Evolutionary conservation across 768 basidiomycete genomes (phyloP), one percentile per base, ranked within the genome.

Genomic region (Rhodotorula babjevae): DNA sequence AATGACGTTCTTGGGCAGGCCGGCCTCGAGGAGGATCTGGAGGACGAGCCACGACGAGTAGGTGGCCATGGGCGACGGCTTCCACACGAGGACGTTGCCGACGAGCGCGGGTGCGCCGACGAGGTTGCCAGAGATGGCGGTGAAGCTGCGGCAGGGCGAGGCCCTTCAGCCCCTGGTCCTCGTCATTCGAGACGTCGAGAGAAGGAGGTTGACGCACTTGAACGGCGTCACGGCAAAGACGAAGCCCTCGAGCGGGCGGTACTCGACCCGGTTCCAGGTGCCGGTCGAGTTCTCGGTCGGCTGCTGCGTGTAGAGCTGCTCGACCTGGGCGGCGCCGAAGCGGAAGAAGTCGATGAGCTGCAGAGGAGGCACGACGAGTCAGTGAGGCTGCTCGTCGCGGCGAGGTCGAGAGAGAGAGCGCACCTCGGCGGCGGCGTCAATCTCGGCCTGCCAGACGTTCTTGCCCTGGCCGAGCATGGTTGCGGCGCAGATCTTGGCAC

Each of bases 371-470:
- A 60, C 4, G 14, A 3, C 27, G 25, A 11, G 58, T 60, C 25
- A 66, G 49, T 23, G 23, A 7, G 50, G 19, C 23, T 15, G 40
- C 27, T 29, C n/a, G n/a, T 2, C 3, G 15, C 15, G 14, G n/a
- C 29, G 9, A 6, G 14, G 53, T 2, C 14, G 12, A 21, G 5
- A 8, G 2, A 25, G 55, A 31, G 27, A 19, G 80, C 86, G 56
- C 68, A 92, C 92, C 89, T 99, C 96, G 9, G 96, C 95, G 27
- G 93, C 96, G 66, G 96, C 92, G 81, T 99, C 96, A 74, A 99
- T 98, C 85, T 99, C 96, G 25, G 96, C 96, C 83, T 99, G 96
- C 96, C 96, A 99, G 25, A 86, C 89, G 80, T 97, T 99, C 87
- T 99, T 99, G 55, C 96, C 96, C 83, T 99, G 96, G 25, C 96